These are phyloP conservation scores for Ophiocytium majus DNA, from an alignment of 352 stramenopile species.

Conservation along the genomic window DNA sequence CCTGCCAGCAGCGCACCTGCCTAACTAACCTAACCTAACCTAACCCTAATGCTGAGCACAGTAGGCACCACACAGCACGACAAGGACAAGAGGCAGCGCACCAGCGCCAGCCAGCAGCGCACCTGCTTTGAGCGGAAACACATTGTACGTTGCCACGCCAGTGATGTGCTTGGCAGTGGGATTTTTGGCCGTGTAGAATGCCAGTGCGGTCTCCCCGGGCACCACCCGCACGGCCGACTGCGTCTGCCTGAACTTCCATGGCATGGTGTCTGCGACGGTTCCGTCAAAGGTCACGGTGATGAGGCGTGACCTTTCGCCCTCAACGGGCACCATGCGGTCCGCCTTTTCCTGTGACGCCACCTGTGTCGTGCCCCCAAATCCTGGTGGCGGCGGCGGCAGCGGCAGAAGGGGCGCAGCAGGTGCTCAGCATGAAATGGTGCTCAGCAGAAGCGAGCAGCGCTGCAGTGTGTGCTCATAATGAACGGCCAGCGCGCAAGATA, in stretches of 20 bases:
- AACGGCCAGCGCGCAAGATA: too few relatives aligned
- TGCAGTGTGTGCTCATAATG: too few relatives aligned
- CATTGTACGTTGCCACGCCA: slow-evolving; percentile 99
- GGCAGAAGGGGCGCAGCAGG: not conserved
- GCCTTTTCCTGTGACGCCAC: slow-evolving; percentile 67
- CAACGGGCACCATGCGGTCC: slow-evolving; percentile 69
- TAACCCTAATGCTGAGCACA: not conserved
- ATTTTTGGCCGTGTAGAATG: slow-evolving; percentile 97
- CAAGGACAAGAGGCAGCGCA: too few relatives aligned
- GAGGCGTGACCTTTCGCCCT: slow-evolving; percentile 77
- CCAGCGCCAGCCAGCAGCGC: too few relatives aligned
- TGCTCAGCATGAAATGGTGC: too few relatives aligned
- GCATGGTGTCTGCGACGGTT: slow-evolving; percentile 86
- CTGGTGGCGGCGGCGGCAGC: slow-evolving; percentile 25
- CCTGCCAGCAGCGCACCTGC: not conserved
- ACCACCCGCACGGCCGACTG: slow-evolving; percentile 88
- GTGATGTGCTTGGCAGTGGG: slow-evolving; percentile 93
- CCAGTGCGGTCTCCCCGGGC: slow-evolving; percentile 94
- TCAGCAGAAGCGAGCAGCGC: too few relatives aligned
- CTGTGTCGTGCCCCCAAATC: slow-evolving; percentile 58
- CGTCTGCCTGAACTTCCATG: slow-evolving; percentile 93
- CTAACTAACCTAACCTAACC: not conserved
- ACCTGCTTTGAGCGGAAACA: slow-evolving; percentile 85
- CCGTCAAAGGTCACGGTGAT: slow-evolving; percentile 95
- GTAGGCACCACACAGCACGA: too few relatives aligned